Conservation (phyloP, 1,284 basidiomycete species). For the Ceratobasidium sp. region DNA sequence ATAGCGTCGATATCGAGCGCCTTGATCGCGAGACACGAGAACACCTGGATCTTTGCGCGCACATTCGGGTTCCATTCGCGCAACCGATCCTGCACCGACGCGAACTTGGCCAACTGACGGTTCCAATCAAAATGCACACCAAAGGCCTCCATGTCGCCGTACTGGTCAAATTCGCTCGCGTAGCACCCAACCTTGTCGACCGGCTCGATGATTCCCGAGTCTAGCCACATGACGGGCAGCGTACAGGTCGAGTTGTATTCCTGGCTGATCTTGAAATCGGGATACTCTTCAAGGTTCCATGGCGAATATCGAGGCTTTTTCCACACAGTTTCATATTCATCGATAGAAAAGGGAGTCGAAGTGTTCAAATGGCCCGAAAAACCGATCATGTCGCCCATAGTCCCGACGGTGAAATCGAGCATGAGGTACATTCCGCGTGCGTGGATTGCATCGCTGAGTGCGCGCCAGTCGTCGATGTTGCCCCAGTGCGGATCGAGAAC, state of each 20-base stretch:
- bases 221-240: slow-evolving; percentile 82
- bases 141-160: slow-evolving; percentile 95
- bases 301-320: slow-evolving; percentile 81
- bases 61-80: slow-evolving; percentile 87
- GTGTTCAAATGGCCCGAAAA: slow-evolving; percentile 74
- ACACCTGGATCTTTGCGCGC: slow-evolving; percentile 78
- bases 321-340: slow-evolving; percentile 81
- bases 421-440: slow-evolving; percentile 88
- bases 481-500: slow-evolving; percentile 93
- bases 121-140: slow-evolving; percentile 95
- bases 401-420: slow-evolving; percentile 92
- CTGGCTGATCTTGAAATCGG: slow-evolving; percentile 81
- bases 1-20: slow-evolving; percentile 92
- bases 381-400: slow-evolving; percentile 88
- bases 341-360: slow-evolving; percentile 80
- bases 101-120: slow-evolving; percentile 93
- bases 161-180: slow-evolving; percentile 89
- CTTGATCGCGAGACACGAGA: slow-evolving; percentile 86
- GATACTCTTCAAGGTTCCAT: slow-evolving; percentile 87
- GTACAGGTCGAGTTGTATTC: slow-evolving; percentile 77
- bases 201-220: slow-evolving; percentile 74
- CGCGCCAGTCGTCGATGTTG: slow-evolving; percentile 80
- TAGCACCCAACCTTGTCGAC: slow-evolving; percentile 75
- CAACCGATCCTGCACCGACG: slow-evolving; percentile 93
- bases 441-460: slow-evolving; percentile 81